Evolutionary conservation across 2,329 filamentous ascomycete genomes (phyloP).

Genomic region (Teratosphaeria gauchensis): DNA sequence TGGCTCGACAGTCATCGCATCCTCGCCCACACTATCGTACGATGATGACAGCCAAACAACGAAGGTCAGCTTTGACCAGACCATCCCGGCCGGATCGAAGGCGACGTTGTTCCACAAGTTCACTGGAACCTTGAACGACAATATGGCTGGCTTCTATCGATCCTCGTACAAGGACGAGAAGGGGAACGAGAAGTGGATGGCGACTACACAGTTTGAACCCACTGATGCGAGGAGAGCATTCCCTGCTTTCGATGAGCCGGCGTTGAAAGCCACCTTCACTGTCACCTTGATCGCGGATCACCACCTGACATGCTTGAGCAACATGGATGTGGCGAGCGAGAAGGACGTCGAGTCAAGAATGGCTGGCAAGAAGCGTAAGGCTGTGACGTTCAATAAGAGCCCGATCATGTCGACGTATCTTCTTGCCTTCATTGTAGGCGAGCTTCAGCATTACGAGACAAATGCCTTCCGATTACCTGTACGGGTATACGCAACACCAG

Average conservation of each 20-base stretch:
- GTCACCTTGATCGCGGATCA: constrained; percentile 87
- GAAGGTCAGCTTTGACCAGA: constrained; percentile 67
- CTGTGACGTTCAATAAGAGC: constrained; percentile 84
- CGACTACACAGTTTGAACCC: constrained; percentile 91
- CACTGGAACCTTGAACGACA: constrained; percentile 73
- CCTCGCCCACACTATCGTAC: constrained; percentile 59
- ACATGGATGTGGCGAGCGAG: constrained; percentile 87
- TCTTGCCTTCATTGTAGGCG: constrained; percentile 84
- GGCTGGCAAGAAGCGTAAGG: constrained; percentile 60
- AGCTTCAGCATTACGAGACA: constrained; percentile 89
- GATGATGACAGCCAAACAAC: constrained; percentile 73
- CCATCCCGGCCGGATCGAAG: constrained; percentile 63
- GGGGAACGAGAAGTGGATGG: constrained; percentile 71
- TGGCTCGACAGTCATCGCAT: constrained; percentile 47
- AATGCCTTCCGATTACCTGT: constrained; percentile 85
- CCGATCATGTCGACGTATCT: constrained; percentile 96
- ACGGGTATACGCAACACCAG: constrained; percentile 85
- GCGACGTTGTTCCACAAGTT: constrained; percentile 70
- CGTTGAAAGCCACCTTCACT: constrained; percentile 85
- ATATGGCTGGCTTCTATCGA: constrained; percentile 96
- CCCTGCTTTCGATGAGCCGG: constrained; percentile 93
- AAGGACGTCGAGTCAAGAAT: constrained; percentile 58
- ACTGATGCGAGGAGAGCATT: constrained; percentile 89
- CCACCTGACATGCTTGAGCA: constrained; percentile 82
- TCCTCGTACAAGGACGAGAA: constrained; percentile 81